A percentile compares a stretch with the other conserved stretches of the same genome.
Conservation (phyloP, 257 asterid genomes). For the Henckelia pumila region DNA sequence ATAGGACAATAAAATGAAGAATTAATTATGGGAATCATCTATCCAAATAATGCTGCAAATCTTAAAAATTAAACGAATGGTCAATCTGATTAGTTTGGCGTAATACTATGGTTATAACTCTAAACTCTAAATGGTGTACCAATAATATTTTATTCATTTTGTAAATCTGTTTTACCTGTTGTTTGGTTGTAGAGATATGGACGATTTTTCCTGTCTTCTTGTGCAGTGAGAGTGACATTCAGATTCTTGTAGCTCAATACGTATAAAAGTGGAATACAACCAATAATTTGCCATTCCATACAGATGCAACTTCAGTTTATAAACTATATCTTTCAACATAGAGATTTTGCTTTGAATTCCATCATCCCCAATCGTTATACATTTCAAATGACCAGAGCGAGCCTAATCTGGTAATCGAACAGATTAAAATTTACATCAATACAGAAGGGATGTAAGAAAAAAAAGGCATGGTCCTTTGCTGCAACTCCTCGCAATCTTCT, state of each 20-base stretch:
- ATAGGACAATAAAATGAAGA: not conserved
- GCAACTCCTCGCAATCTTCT: conserved; percentile 64
- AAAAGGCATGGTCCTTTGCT: conserved; percentile 71
- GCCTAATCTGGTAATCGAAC: conserved; percentile 13
- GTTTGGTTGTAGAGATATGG: conserved; percentile 12
- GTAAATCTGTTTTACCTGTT: not conserved
- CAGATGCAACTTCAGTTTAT: not conserved
- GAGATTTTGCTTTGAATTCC: not conserved
- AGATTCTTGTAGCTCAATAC: conserved; percentile 8
- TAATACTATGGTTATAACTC: not conserved
- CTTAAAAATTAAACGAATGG: too few relatives aligned
- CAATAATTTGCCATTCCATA: not conserved
- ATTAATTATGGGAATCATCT: not conserved
- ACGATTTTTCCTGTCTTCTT: conserved; percentile 9
- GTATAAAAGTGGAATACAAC: conserved; percentile 1
- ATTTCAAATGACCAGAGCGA: conserved; percentile 4
- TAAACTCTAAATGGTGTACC: conserved; percentile 1
- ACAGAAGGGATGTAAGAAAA: conserved; percentile 48
- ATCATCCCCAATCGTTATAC: conserved; percentile 3
- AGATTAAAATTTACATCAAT: conserved; percentile 20
- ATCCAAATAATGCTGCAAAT: not conserved
- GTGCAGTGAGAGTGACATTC: conserved; percentile 15
- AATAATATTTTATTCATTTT: conserved; percentile 11
- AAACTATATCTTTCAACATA: not conserved
- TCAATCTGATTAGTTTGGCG: not conserved